Conservation (phyloP, 495 filamentous ascomycete species). For the Neurospora sp. region DNA sequence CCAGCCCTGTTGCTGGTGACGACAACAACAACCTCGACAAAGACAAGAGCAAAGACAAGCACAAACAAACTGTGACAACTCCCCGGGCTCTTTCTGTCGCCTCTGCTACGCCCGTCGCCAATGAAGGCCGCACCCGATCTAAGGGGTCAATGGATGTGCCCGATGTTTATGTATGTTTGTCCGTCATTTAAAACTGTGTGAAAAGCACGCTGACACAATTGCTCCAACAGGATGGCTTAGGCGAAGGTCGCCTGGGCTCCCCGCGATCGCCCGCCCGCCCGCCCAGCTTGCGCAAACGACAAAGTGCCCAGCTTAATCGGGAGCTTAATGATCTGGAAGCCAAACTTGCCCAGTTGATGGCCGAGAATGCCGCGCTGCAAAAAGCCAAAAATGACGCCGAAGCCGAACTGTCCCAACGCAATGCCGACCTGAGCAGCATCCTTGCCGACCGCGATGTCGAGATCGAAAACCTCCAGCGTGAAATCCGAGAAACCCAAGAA, state of each 20-base stretch:
- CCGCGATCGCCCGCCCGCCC: constrained; percentile 91
- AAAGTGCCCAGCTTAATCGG: constrained; percentile 98
- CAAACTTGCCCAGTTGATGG: constrained; percentile 65
- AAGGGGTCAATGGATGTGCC: constrained; percentile 57
- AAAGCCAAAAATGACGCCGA: constrained; percentile 64
- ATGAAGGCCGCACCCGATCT: constrained; percentile 76
- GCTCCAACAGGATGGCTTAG: constrained; percentile 70
- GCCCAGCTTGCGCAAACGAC: constrained; percentile 87
- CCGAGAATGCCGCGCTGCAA: constrained; percentile 69
- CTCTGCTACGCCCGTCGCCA: constrained; percentile 44
- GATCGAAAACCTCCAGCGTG: constrained; percentile 67
- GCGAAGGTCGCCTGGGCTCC: constrained; percentile 77
- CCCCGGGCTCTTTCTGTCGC: neutral
- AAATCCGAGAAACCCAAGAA: constrained; percentile 65
- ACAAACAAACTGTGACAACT: neutral
- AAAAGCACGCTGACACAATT: constrained; percentile 3
- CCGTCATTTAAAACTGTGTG: neutral
- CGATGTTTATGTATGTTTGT: constrained; percentile 72
- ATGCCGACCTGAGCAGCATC: constrained; percentile 21
- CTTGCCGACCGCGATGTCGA: constrained; percentile 63
- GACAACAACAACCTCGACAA: constrained; percentile 50
- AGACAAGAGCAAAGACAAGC: neutral
- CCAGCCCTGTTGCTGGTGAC: constrained; percentile 35
- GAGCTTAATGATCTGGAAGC: constrained; percentile 67
- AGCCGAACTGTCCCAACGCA: constrained; percentile 29